These are phyloP conservation scores for Chlamydomonas applanata DNA, from an alignment of 139 green algal species.

Conservation along the genomic window DNA sequence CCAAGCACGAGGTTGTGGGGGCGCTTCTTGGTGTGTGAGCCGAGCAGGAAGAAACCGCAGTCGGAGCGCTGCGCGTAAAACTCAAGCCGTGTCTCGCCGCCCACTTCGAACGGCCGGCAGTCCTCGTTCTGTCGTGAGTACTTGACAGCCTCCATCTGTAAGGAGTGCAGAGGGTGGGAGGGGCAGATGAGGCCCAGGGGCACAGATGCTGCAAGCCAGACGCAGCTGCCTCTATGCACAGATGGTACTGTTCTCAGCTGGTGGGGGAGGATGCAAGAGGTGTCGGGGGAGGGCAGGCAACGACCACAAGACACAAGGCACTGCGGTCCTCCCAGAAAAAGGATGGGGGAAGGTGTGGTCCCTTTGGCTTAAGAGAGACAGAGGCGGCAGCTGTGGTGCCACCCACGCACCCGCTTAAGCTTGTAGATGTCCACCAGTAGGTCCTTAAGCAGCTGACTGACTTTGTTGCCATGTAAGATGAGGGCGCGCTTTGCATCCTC, in stretches of 20 bases:
- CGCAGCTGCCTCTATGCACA: too few relatives aligned
- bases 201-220: too few relatives aligned
- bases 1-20: constrained; percentile 93
- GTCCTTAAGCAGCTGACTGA: constrained; percentile 73
- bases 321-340: too few relatives aligned
- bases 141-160: constrained; percentile 64
- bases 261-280: too few relatives aligned
- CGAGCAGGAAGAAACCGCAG: constrained; percentile 80
- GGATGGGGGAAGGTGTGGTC: too few relatives aligned
- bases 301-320: neutral
- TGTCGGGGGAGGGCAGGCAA: too few relatives aligned
- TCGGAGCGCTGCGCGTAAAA: constrained; percentile 65
- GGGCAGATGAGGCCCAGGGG: too few relatives aligned
- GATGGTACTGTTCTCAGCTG: neutral
- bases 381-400: neutral
- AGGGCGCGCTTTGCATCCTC: constrained; percentile 75
- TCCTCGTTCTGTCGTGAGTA: constrained; percentile 83
- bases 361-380: neutral
- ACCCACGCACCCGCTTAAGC: constrained; percentile 65
- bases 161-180: too few relatives aligned
- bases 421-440: constrained; percentile 74
- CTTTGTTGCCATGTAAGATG: constrained; percentile 69
- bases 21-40: constrained; percentile 91
- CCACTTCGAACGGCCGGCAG: constrained; percentile 82
- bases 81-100: constrained; percentile 78